Percentiles rank a stretch among this genome's conserved stretches.
phyloP scores from a whole-genome alignment of 805 yeast genomes.

The Peterozyma xylosa region DNA sequence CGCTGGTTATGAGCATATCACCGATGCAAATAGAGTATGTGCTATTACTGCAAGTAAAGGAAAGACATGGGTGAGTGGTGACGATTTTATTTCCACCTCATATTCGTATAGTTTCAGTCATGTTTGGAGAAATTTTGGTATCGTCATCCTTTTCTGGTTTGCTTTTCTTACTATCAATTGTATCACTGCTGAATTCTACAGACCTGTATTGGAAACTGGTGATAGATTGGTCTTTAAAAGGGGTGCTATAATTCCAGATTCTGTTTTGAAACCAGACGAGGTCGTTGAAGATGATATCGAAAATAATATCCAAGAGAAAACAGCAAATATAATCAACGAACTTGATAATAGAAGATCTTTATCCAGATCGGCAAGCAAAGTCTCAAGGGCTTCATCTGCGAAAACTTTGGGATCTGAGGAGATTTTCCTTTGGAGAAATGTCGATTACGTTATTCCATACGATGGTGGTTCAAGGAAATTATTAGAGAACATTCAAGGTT shows the following conservation, averaged over 20 bases:
- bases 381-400: conserved; percentile 14
- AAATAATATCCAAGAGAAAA: conserved; percentile 18
- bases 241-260: conserved; percentile 24
- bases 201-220: conserved; percentile 17
- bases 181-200: conserved; percentile 18
- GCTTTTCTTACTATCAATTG: conserved; percentile 28
- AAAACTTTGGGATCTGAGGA: conserved; percentile 8
- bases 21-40: conserved; percentile 41
- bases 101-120: conserved; percentile 49
- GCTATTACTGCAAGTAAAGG: conserved; percentile 26
- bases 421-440: conserved; percentile 14
- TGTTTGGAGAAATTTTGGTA: conserved; percentile 76
- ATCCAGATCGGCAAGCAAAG: not conserved
- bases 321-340: conserved; percentile 4
- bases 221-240: conserved; percentile 34
- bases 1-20: conserved; percentile 33
- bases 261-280: conserved; percentile 12
- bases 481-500: conserved; percentile 20
- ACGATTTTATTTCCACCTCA: conserved; percentile 32
- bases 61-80: conserved; percentile 39
- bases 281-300: conserved; percentile 16
- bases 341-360: conserved; percentile 2
- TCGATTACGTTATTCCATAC: conserved; percentile 17
- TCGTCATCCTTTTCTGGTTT: conserved; percentile 31
- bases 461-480: conserved; percentile 15